phyloP scores from a whole-genome alignment of 1,284 basidiomycete species.

The Heterobasidion occidentale region DNA sequence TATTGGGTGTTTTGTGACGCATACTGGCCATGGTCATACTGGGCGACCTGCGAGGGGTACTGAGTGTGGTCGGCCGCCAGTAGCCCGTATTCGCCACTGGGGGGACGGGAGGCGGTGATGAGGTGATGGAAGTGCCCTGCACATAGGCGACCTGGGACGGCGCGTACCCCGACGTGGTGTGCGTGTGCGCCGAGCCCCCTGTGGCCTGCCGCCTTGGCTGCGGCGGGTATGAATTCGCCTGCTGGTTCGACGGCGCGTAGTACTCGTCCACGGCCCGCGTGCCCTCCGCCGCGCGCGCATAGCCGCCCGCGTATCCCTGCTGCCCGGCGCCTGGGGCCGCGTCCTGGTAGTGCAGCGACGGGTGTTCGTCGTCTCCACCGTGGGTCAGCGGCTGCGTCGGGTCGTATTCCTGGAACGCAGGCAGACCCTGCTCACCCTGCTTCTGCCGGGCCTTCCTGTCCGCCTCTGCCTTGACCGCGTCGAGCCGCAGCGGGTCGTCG shows the following conservation, averaged over 20 bases:
- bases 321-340: background rate
- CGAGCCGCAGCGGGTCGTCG: slow-evolving; percentile 62
- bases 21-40: slow-evolving; percentile 22
- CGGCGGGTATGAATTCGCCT: slow-evolving; percentile 33
- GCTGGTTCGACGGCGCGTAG: slow-evolving; percentile 30
- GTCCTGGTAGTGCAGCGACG: slow-evolving; percentile 23
- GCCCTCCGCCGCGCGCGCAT: slow-evolving; percentile 54
- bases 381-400: slow-evolving; percentile 51
- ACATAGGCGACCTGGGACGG: slow-evolving; percentile 28
- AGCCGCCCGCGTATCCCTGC: slow-evolving; percentile 40
- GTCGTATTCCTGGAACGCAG: slow-evolving; percentile 64
- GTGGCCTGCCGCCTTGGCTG: slow-evolving; percentile 35
- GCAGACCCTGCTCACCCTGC: slow-evolving; percentile 58
- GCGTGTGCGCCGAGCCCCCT: slow-evolving; percentile 23
- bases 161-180: slow-evolving; percentile 27
- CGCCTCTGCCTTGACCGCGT: slow-evolving; percentile 75
- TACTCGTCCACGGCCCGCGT: slow-evolving; percentile 70
- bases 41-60: slow-evolving; percentile 6
- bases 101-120: slow-evolving; percentile 3
- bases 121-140: background rate
- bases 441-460: slow-evolving; percentile 68
- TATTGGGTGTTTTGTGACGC: slow-evolving; percentile 32
- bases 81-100: slow-evolving; percentile 1
- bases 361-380: slow-evolving; percentile 44
- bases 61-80: slow-evolving; percentile 6